Evolutionary conservation across 2,329 filamentous ascomycete genomes (phyloP).

Genomic region (Ophiostoma perfectum): DNA sequence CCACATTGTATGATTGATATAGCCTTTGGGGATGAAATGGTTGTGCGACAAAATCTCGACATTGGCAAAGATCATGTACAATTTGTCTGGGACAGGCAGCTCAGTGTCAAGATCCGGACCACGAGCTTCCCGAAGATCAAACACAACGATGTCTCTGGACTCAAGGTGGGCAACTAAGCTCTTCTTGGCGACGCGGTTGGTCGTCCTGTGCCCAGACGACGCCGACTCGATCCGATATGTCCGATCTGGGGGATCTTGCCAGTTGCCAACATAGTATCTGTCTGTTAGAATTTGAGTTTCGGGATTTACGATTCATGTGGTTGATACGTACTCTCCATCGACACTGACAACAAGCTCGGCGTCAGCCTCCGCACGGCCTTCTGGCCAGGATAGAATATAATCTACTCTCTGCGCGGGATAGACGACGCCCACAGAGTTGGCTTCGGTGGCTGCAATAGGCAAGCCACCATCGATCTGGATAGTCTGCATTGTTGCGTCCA

Average conservation of each 20-base stretch:
- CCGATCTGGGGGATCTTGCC: constrained; percentile 14
- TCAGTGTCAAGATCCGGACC: constrained; percentile 18
- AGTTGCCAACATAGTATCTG: constrained; percentile 17
- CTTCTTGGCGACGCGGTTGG: background rate
- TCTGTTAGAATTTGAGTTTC: background rate
- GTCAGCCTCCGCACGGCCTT: background rate
- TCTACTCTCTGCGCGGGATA: constrained; percentile 29
- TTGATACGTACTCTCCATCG: constrained; percentile 27
- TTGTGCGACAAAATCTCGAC: constrained; percentile 27
- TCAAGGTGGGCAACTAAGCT: background rate
- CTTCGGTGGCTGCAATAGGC: constrained; percentile 17
- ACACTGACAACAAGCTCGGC: constrained; percentile 24
- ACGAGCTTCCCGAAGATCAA: constrained; percentile 22
- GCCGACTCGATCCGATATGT: constrained; percentile 12
- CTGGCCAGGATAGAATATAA: constrained; percentile 26
- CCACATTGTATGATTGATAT: constrained; percentile 29
- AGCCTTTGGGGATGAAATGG: constrained; percentile 26
- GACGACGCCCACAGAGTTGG: constrained; percentile 26
- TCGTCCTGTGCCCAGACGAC: too few relatives aligned
- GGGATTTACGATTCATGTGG: background rate
- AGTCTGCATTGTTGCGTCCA: constrained; percentile 25
- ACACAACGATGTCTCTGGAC: background rate
- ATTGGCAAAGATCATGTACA: constrained; percentile 27
- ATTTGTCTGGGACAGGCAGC: constrained; percentile 21
- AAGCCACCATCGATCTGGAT: constrained; percentile 29